A percentile compares a stretch with the other conserved stretches of the same genome.
phyloP scores from a whole-genome alignment of 2,329 filamentous ascomycete genomes.

The Catunica adiposa region DNA sequence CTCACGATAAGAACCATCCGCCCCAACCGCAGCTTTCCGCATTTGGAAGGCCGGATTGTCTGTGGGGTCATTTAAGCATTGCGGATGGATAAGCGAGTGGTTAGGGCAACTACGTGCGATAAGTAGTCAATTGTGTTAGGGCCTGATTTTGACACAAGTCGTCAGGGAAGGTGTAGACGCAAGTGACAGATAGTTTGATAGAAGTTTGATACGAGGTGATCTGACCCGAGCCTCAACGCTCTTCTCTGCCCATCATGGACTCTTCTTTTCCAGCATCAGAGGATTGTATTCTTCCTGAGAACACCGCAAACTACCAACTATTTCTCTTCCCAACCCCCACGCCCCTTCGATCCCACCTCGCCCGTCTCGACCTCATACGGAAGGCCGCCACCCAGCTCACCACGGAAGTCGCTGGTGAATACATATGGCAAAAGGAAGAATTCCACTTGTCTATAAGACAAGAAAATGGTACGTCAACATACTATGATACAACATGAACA shows the following conservation, averaged over 20 bases:
- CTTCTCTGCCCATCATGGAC: neutral
- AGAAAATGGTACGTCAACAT: conserved; percentile 33
- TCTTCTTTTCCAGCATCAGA: neutral
- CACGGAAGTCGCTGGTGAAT: conserved; percentile 54
- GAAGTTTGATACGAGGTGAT: too few species aligned
- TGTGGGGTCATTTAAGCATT: too few species aligned
- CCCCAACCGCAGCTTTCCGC: too few species aligned
- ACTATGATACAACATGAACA: neutral
- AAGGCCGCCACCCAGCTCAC: conserved; percentile 48
- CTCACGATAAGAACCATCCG: too few species aligned
- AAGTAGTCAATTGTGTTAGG: too few species aligned
- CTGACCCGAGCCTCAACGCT: too few species aligned
- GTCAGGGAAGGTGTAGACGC: too few species aligned
- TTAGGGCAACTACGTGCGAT: too few species aligned
- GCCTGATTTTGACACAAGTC: too few species aligned
- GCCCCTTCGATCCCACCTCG: conserved; percentile 39
- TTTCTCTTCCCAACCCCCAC: conserved; percentile 45
- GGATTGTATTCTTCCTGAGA: conserved; percentile 46
- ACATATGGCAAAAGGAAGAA: conserved; percentile 85
- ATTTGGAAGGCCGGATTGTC: too few species aligned
- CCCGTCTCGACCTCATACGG: conserved; percentile 54
- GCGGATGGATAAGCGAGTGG: too few species aligned
- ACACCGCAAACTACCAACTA: conserved; percentile 71
- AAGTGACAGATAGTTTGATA: too few species aligned
- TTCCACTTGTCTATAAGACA: conserved; percentile 55